These are phyloP conservation scores for Herpetomonas muscarum DNA, from an alignment of 208 protist species.

Conservation along the genomic window DNA sequence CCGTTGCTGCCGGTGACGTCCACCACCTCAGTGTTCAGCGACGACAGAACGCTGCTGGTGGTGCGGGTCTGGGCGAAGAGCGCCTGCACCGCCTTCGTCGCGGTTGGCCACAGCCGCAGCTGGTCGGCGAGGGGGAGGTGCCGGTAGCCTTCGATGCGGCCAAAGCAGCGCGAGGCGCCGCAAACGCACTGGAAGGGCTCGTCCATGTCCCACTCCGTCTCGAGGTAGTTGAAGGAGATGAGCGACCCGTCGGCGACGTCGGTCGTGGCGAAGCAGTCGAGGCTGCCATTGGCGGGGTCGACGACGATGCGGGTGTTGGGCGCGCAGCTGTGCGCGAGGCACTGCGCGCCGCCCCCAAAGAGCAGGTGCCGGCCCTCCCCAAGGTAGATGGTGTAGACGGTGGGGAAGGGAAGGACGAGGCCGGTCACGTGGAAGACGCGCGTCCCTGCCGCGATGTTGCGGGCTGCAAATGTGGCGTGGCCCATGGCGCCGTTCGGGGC, in stretches of 20 bases:
- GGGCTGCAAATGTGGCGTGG: constrained; percentile 50
- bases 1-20: constrained; percentile 21
- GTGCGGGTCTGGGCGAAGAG: constrained; percentile 55
- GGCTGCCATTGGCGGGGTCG: constrained; percentile 46
- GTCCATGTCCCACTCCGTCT: constrained; percentile 87
- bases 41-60: constrained; percentile 36
- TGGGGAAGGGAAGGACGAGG: constrained; percentile 74
- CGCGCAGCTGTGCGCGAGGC: constrained; percentile 73
- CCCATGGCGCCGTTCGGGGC: constrained; percentile 35
- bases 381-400: constrained; percentile 82
- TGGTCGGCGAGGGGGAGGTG: constrained; percentile 48
- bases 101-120: constrained; percentile 48
- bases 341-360: constrained; percentile 67
- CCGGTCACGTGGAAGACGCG: constrained; percentile 69
- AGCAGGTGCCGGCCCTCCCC: constrained; percentile 77
- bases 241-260: constrained; percentile 61
- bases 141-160: constrained; percentile 64
- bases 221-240: constrained; percentile 85
- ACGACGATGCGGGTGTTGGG: constrained; percentile 80
- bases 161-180: constrained; percentile 44
- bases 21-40: constrained; percentile 50
- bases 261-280: constrained; percentile 58
- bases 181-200: constrained; percentile 72
- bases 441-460: constrained; percentile 43
- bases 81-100: constrained; percentile 51